A percentile compares a stretch with the other conserved stretches of the same genome.
phyloP scores from a whole-genome alignment of 371 early-diverging fungal species.

The Quaeritorhiza haematococci region DNA sequence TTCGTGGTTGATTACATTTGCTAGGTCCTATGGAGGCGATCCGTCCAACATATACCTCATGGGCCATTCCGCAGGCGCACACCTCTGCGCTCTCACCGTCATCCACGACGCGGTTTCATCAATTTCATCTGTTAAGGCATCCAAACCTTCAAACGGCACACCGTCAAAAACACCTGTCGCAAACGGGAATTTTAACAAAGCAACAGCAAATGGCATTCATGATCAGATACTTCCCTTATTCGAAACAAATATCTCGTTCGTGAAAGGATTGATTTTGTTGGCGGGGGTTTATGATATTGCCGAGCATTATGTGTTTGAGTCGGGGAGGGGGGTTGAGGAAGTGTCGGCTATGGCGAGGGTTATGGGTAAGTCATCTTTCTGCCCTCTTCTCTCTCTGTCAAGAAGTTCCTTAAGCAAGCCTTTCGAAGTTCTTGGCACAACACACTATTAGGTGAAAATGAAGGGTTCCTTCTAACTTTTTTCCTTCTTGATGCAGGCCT shows the following conservation, averaged over 20 bases:
- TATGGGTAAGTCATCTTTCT: constrained; percentile 61
- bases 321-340: constrained; percentile 62
- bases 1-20: background rate
- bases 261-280: constrained; percentile 21
- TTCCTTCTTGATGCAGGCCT: too few relatives aligned
- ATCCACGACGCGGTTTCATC: constrained; percentile 18
- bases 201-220: background rate
- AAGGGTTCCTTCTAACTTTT: too few relatives aligned
- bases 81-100: constrained; percentile 25
- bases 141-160: background rate
- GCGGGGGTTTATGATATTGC: constrained; percentile 65
- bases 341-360: constrained; percentile 67
- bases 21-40: constrained; percentile 38
- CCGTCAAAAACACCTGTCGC: background rate
- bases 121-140: background rate
- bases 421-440: too few relatives aligned
- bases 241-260: background rate
- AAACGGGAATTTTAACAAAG: background rate
- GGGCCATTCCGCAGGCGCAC: constrained; percentile 50
- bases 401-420: too few relatives aligned
- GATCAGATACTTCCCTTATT: background rate
- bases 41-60: constrained; percentile 51
- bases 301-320: constrained; percentile 58
- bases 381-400: too few relatives aligned
- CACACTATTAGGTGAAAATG: too few relatives aligned